phyloP scores from a whole-genome alignment of 768 basidiomycete genomes.

The Mycena galopus region DNA sequence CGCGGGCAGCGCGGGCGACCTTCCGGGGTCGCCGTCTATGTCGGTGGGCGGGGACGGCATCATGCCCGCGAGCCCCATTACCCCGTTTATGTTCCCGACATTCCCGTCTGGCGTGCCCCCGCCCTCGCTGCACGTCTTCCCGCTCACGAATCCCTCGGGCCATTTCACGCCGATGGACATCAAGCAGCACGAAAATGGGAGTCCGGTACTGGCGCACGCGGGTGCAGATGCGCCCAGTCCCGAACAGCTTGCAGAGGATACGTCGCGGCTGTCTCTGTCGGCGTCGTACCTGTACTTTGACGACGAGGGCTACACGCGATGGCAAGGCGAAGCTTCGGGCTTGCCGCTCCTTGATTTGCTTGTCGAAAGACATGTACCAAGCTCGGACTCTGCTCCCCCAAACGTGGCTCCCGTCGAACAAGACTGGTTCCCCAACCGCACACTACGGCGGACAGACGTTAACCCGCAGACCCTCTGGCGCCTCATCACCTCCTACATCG shows the following conservation, averaged over 20 bases:
- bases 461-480: slow-evolving; percentile 93
- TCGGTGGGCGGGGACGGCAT: slow-evolving; percentile 38
- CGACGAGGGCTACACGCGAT: slow-evolving; percentile 88
- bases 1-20: slow-evolving; percentile 60
- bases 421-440: slow-evolving; percentile 87
- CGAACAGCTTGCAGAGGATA: slow-evolving; percentile 69
- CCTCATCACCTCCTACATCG: slow-evolving; percentile 86
- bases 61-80: slow-evolving; percentile 48
- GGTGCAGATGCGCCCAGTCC: slow-evolving; percentile 43
- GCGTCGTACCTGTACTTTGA: slow-evolving; percentile 90
- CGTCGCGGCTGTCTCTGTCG: slow-evolving; percentile 73
- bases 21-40: slow-evolving; percentile 50
- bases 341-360: slow-evolving; percentile 89
- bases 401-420: slow-evolving; percentile 41
- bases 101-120: slow-evolving; percentile 76
- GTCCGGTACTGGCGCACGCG: slow-evolving; percentile 50
- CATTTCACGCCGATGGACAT: slow-evolving; percentile 71
- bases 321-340: slow-evolving; percentile 95
- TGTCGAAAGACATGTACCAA: slow-evolving; percentile 73
- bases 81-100: slow-evolving; percentile 58
- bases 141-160: slow-evolving; percentile 84
- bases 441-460: slow-evolving; percentile 77
- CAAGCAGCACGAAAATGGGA: slow-evolving; percentile 51
- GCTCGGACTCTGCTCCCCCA: slow-evolving; percentile 42
- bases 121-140: slow-evolving; percentile 81